Evolutionary conservation across 2,329 filamentous ascomycete genomes (phyloP).

Genomic region (Aspergillus puulaauensis): DNA sequence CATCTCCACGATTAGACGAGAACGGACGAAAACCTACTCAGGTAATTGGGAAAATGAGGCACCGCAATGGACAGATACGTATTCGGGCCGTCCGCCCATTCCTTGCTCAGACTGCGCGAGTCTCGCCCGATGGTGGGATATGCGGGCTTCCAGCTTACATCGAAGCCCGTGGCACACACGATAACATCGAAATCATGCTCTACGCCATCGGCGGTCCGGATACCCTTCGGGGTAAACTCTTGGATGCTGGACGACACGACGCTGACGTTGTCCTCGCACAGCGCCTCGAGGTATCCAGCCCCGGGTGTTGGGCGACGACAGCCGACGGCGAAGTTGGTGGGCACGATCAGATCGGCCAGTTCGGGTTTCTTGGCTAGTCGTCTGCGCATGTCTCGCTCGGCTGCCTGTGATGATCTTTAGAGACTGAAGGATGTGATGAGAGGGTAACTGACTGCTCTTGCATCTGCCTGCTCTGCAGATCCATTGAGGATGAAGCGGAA

Average conservation of each 20-base stretch:
- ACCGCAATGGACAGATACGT: slow-evolving; percentile 20
- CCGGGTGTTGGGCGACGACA: slow-evolving; percentile 47
- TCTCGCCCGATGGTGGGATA: slow-evolving; percentile 13
- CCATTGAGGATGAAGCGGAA: slow-evolving; percentile 36
- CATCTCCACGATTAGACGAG: background rate
- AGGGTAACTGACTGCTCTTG: slow-evolving; percentile 21
- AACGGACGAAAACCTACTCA: slow-evolving; percentile 8
- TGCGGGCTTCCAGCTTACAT: slow-evolving; percentile 31
- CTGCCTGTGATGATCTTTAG: background rate
- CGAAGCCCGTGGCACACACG: slow-evolving; percentile 38
- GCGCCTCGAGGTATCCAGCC: slow-evolving; percentile 56
- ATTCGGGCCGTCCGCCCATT: background rate
- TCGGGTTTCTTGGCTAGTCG: slow-evolving; percentile 26
- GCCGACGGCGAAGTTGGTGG: slow-evolving; percentile 36
- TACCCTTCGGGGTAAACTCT: slow-evolving; percentile 28
- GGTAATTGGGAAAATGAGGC: slow-evolving; percentile 27
- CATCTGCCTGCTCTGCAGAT: slow-evolving; percentile 45
- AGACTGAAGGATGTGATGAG: accelerated
- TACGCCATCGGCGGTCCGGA: slow-evolving; percentile 26
- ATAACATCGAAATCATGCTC: slow-evolving; percentile 31
- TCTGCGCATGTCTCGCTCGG: background rate
- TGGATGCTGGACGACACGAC: slow-evolving; percentile 57
- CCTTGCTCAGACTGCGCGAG: background rate
- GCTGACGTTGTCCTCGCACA: slow-evolving; percentile 60
- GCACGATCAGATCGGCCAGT: slow-evolving; percentile 35